Conservation (phyloP, 1,284 basidiomycete genomes). For the Moniliella sp. region DNA sequence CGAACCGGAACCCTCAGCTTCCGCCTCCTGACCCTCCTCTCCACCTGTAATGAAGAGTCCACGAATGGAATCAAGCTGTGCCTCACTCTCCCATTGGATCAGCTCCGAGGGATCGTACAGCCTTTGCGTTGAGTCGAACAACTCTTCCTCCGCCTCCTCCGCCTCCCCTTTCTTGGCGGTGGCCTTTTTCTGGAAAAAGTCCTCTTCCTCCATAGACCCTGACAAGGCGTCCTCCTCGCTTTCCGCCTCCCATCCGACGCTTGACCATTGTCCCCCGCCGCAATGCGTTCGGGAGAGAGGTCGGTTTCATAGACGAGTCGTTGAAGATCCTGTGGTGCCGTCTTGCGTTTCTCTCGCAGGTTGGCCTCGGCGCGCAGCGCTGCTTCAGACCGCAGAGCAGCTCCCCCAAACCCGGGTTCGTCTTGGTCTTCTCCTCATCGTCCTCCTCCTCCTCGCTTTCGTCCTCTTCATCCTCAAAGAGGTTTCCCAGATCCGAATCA, state of each 20-base stretch:
- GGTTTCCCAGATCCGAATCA: conserved; percentile 30
- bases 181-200: conserved; percentile 34
- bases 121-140: conserved; percentile 4
- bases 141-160: conserved; percentile 7
- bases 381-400: conserved; percentile 38
- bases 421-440: conserved; percentile 12
- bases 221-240: conserved; percentile 54
- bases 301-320: conserved; percentile 59
- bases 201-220: conserved; percentile 35
- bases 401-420: conserved; percentile 50
- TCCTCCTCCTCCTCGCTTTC: conserved; percentile 32
- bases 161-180: conserved; percentile 2
- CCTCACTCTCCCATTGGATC: conserved; percentile 58
- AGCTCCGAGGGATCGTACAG: conserved; percentile 39
- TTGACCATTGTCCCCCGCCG: conserved; percentile 36
- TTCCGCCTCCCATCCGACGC: too few relatives aligned
- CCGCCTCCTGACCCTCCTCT: conserved; percentile 12
- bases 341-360: conserved; percentile 26
- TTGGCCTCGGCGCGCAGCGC: conserved; percentile 43
- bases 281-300: conserved; percentile 51
- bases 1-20: too few relatives aligned
- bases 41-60: conserved; percentile 72
- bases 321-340: conserved; percentile 48
- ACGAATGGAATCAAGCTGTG: conserved; percentile 62
- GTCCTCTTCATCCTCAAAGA: conserved; percentile 4